These are phyloP conservation scores for Eucalyptus cloeziana DNA, from an alignment of 345 rosid species.

Conservation along the genomic window DNA sequence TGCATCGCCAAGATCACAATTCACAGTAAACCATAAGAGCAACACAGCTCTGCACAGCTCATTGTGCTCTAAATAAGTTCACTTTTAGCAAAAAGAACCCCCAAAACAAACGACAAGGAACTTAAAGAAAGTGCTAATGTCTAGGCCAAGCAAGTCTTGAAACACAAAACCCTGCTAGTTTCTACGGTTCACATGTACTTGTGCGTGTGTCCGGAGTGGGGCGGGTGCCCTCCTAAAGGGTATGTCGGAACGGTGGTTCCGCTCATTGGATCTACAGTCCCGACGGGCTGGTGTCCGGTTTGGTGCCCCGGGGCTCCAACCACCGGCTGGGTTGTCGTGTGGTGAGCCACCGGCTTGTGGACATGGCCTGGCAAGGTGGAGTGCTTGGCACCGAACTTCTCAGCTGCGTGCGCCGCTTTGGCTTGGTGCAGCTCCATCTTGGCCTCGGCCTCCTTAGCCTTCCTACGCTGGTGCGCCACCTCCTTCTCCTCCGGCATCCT, in stretches of 20 bases:
- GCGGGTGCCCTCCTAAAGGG: slow-evolving; percentile 13
- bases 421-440: slow-evolving; percentile 63
- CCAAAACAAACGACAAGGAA: not conserved
- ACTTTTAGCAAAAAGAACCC: not conserved
- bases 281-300: not conserved
- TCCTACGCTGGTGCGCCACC: slow-evolving; percentile 44
- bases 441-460: slow-evolving; percentile 55
- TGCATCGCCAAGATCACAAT: not conserved
- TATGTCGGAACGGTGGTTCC: not conserved
- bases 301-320: not conserved
- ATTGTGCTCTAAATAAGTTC: not conserved
- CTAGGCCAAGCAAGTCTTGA: not conserved
- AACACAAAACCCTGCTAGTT: not conserved
- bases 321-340: not conserved
- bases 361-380: not conserved
- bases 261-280: not conserved
- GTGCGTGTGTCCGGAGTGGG: not conserved
- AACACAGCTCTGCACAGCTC: not conserved
- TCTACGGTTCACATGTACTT: not conserved
- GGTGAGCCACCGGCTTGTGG: not conserved
- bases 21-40: not conserved
- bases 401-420: slow-evolving; percentile 45
- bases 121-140: not conserved
- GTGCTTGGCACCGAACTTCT: slow-evolving; percentile 14
- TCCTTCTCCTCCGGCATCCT: slow-evolving; percentile 42